phyloP scores from a whole-genome alignment of 148 eudicot genomes.

The Rhododendron molle region DNA sequence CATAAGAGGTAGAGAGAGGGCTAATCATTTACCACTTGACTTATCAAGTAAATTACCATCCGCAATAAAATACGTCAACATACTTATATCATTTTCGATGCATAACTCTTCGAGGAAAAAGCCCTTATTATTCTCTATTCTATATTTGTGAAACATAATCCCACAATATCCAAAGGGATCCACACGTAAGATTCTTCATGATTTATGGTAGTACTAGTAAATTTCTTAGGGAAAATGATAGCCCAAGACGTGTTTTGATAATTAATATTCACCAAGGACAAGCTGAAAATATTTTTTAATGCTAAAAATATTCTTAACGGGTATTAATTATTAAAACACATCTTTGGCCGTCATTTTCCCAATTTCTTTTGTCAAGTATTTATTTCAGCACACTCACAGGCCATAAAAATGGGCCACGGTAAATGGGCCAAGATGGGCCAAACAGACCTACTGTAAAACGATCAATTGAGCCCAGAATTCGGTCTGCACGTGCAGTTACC shows the following conservation, averaged over 20 bases:
- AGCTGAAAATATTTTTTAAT: too few relatives aligned
- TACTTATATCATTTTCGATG: background rate
- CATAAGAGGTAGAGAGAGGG: background rate
- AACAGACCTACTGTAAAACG: too few relatives aligned
- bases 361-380: too few relatives aligned
- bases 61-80: background rate
- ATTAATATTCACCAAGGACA: too few relatives aligned
- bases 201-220: background rate
- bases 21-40: background rate
- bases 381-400: background rate
- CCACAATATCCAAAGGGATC: background rate
- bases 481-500: background rate
- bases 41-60: background rate
- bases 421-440: background rate
- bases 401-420: background rate
- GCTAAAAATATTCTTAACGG: too few relatives aligned
- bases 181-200: background rate
- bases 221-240: too few relatives aligned
- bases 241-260: too few relatives aligned
- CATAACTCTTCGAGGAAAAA: background rate
- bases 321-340: too few relatives aligned
- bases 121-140: background rate
- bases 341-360: too few relatives aligned
- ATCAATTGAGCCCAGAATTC: background rate
- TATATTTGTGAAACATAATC: background rate